These are phyloP conservation scores for Coemansia sp. DNA, from an alignment of 192 early-diverging fungal species.

Conservation along the genomic window DNA sequence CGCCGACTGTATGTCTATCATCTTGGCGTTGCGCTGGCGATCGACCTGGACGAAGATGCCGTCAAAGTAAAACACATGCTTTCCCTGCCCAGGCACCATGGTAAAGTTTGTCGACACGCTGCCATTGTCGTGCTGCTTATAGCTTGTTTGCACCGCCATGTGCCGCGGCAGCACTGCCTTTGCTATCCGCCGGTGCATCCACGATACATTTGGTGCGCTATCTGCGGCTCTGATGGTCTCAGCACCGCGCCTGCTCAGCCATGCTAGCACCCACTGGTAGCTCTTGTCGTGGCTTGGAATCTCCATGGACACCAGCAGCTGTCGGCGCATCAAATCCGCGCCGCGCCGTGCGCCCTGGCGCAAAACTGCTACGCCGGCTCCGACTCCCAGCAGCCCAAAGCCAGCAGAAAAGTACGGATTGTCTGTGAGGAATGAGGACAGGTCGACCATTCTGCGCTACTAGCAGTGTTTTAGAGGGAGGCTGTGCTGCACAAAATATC, in stretches of 20 bases:
- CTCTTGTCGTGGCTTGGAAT: constrained; percentile 93
- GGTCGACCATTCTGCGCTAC: constrained; percentile 67
- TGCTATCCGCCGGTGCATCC: constrained; percentile 60
- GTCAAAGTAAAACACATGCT: constrained; percentile 81
- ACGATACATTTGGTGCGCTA: constrained; percentile 22
- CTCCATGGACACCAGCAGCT: constrained; percentile 88
- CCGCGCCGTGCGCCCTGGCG: constrained; percentile 72
- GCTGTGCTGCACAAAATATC: too few relatives aligned
- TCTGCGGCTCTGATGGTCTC: constrained; percentile 27
- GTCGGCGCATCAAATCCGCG: constrained; percentile 70
- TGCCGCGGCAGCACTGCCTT: constrained; percentile 63
- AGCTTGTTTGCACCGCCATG: constrained; percentile 86
- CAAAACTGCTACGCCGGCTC: constrained; percentile 78
- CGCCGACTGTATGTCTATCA: constrained; percentile 92
- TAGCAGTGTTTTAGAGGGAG: too few relatives aligned
- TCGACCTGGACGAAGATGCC: constrained; percentile 85
- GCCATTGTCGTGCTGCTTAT: constrained; percentile 90
- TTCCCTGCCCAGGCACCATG: constrained; percentile 92
- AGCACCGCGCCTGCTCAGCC: constrained; percentile 67
- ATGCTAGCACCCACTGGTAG: constrained; percentile 93
- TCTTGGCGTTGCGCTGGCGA: constrained; percentile 80
- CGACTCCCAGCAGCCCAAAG: constrained; percentile 89
- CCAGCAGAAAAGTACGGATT: constrained; percentile 97
- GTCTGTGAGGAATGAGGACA: constrained; percentile 52
- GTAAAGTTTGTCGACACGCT: constrained; percentile 80